Base-by-base conservation (phyloP, 495 filamentous ascomycete genomes). In the Neurospora pannonica region DNA sequence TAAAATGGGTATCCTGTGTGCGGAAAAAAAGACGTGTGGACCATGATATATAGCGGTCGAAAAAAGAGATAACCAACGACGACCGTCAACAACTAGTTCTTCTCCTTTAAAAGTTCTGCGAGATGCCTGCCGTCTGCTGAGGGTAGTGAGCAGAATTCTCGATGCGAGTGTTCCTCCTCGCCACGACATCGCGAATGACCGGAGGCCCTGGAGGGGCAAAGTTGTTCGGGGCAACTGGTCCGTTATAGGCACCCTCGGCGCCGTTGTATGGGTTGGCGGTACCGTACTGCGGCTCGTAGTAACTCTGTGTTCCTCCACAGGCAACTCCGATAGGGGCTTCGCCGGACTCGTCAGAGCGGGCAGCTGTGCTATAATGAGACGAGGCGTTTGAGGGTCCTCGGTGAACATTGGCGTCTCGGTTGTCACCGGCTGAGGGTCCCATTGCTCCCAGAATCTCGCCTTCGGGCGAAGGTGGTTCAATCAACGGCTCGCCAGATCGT, bases 361-460 rank as follows among this genome's bases (percentile, higher is more conserved):
- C 90, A 13, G 88, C 92, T 15, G 90, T 90, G 40, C 95, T 98
- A 81, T 99, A 99, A 11, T 93, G 94, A 1, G 96, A 98, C 3
- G 96, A 99, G 24, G 96, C 96, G 82, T 99, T 99, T 2, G 94
- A 97, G 17, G 95, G 92, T 3, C 96, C 96, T 43, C 96, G 92
- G 75, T 92, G 92, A 38, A 98, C 92, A 76, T 92, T 91, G 24
- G 81, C 84, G 34, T 83, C 82, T 54, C 89, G 86, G 82, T 91
- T 92, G 37, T 87, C 89, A 42, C 87, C 86, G 15, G 91, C 88
- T 5, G 85, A 82, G 1, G 94, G 93, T 31, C 93, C 95, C 80
- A 97, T 90, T 70, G 91, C 92, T 71, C 85, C 85, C 5, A 87
- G 82, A 37, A 86, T 92, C 77, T 95, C 94, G 42, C 88, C 87